A percentile compares a stretch with the other conserved stretches of the same genome.
phyloP scores from a whole-genome alignment of 441 rosid genomes.

The Geranium incanum region DNA sequence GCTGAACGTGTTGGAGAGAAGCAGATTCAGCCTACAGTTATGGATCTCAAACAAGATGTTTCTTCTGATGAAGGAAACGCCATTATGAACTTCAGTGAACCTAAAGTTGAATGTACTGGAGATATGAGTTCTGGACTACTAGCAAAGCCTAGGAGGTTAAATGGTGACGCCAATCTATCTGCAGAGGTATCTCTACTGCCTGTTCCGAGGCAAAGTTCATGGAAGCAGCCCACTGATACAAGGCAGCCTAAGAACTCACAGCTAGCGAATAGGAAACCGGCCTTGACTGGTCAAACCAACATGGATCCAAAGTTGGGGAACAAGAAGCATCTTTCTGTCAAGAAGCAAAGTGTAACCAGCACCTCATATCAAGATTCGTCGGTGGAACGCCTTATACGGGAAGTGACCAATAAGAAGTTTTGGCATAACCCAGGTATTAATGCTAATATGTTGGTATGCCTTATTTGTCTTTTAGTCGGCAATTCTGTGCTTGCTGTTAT shows the following conservation, averaged over 20 bases:
- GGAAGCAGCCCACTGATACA: conserved; percentile 68
- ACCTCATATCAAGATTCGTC: conserved; percentile 80
- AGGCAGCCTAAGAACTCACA: conserved; percentile 48
- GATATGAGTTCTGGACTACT: conserved; percentile 43
- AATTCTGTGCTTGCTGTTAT: conserved; percentile 20
- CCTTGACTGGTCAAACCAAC: conserved; percentile 44
- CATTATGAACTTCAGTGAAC: conserved; percentile 39
- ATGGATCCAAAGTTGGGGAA: conserved; percentile 54
- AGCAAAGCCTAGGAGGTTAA: conserved; percentile 52
- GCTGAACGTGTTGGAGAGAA: conserved; percentile 51
- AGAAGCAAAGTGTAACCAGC: conserved; percentile 42
- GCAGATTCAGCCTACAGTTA: conserved; percentile 30
- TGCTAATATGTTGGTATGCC: conserved; percentile 5
- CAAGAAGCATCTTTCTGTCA: conserved; percentile 58
- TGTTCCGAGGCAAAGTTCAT: conserved; percentile 68
- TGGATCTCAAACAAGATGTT: conserved; percentile 56
- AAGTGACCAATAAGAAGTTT: conserved; percentile 85
- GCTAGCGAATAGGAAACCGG: conserved; percentile 48
- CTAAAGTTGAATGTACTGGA: conserved; percentile 58
- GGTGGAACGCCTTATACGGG: conserved; percentile 94
- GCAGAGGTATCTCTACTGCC: conserved; percentile 44
- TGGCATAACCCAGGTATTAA: conserved; percentile 92
- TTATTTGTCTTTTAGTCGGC: conserved; percentile 16
- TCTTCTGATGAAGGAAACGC: conserved; percentile 45
- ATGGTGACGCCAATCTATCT: conserved; percentile 48